Evolutionary conservation across 495 filamentous ascomycete genomes (phyloP).

Genomic region (Hypoxylon fuscum): DNA sequence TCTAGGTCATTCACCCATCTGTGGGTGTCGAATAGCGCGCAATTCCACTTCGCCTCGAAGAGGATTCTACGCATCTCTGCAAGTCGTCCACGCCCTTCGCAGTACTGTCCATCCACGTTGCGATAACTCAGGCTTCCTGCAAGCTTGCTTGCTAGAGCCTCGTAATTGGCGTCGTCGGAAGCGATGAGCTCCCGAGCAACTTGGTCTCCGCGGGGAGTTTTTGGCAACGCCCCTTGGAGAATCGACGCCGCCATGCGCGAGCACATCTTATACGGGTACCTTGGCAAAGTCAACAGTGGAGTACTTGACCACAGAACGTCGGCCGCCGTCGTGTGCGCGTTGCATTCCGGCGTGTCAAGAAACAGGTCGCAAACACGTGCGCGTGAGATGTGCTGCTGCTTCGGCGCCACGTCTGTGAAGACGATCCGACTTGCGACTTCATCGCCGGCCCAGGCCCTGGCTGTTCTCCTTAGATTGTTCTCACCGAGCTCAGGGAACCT

Average conservation of each 20-base stretch:
- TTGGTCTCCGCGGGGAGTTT: conserved; percentile 66
- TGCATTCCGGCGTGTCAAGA: conserved; percentile 97
- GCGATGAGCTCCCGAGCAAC: conserved; percentile 83
- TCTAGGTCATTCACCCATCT: conserved; percentile 95
- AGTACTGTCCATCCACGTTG: conserved; percentile 52
- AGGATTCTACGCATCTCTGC: conserved; percentile 80
- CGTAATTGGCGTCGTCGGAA: conserved; percentile 79
- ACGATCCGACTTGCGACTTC: conserved; percentile 90
- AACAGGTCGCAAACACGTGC: conserved; percentile 94
- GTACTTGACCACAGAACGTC: conserved; percentile 97
- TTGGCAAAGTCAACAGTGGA: conserved; percentile 90
- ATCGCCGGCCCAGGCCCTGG: conserved; percentile 82
- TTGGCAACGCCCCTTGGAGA: conserved; percentile 85
- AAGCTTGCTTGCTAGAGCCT: conserved; percentile 78
- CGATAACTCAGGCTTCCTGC: conserved; percentile 73
- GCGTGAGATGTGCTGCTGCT: conserved; percentile 91
- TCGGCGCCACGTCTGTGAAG: conserved; percentile 97
- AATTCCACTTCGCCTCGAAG: conserved; percentile 81
- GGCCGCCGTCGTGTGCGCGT: conserved; percentile 96
- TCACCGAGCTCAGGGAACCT: conserved; percentile 96
- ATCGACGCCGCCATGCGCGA: conserved; percentile 97
- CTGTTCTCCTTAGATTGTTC: conserved; percentile 80
- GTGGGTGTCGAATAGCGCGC: conserved; percentile 88
- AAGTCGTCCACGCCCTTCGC: conserved; percentile 71
- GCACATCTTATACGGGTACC: conserved; percentile 98